Percentiles rank a stretch among this genome's conserved stretches.
These are phyloP conservation scores for Hyaloscypha bicolor DNA, from an alignment of 495 filamentous ascomycete genomes.

Conservation along the genomic window DNA sequence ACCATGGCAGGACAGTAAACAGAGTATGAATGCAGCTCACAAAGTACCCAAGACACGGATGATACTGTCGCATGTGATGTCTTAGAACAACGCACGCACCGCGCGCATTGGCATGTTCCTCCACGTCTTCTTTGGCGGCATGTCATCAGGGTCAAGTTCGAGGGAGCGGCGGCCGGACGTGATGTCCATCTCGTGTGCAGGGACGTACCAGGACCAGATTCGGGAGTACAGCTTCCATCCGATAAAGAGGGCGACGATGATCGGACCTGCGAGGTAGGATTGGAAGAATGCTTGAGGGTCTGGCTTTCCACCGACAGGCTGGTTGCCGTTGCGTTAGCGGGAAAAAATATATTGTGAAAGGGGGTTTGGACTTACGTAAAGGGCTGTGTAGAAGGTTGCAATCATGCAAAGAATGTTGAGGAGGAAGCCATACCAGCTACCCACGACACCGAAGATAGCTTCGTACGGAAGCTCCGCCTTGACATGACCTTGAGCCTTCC, in stretches of 20 bases:
- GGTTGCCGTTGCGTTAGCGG: background rate
- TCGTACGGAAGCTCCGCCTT: slow-evolving; percentile 77
- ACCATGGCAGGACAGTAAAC: background rate
- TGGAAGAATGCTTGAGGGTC: slow-evolving; percentile 69
- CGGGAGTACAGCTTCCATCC: slow-evolving; percentile 73
- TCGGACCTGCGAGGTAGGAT: slow-evolving; percentile 77
- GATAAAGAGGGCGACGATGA: slow-evolving; percentile 75
- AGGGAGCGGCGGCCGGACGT: slow-evolving; percentile 25
- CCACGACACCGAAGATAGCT: slow-evolving; percentile 77
- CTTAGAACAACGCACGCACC: slow-evolving; percentile 38
- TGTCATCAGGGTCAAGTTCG: slow-evolving; percentile 23
- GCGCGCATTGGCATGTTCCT: slow-evolving; percentile 37
- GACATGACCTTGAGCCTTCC: slow-evolving; percentile 69
- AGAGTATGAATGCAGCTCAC: background rate
- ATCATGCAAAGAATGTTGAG: slow-evolving; percentile 80
- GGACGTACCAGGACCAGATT: slow-evolving; percentile 46
- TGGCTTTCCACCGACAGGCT: slow-evolving; percentile 60
- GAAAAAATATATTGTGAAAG: background rate
- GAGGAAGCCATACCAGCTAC: slow-evolving; percentile 79
- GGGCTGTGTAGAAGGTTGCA: slow-evolving; percentile 91
- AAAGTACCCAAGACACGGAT: background rate
- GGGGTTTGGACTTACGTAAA: slow-evolving; percentile 44
- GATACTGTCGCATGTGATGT: background rate
- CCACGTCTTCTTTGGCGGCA: slow-evolving; percentile 37
- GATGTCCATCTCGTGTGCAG: slow-evolving; percentile 24